Evolutionary conservation across 106 monocot species (phyloP).

Genomic region (Agapanthus africanus): DNA sequence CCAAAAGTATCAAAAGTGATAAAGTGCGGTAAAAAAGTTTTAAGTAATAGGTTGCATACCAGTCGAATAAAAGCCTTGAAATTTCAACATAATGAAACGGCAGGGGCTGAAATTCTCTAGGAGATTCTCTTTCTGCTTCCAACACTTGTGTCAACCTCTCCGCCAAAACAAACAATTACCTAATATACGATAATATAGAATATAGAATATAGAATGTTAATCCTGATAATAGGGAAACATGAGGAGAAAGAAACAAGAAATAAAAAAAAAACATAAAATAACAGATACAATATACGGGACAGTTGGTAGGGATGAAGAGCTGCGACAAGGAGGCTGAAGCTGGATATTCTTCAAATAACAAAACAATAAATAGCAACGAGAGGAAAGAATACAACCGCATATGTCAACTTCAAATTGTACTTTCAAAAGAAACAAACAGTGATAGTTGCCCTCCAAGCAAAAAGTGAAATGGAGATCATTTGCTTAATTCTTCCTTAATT

Average conservation of each 20-base stretch:
- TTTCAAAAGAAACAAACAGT: background rate
- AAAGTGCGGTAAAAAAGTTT: background rate
- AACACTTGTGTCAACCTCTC: slow-evolving; percentile 82
- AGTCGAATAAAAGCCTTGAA: slow-evolving; percentile 82
- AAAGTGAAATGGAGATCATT: background rate
- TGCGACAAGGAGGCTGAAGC: background rate
- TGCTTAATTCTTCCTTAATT: background rate
- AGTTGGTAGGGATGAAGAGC: no score
- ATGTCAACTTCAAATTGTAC: background rate
- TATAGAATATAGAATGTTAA: background rate
- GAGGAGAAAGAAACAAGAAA: background rate
- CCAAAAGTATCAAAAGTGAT: background rate
- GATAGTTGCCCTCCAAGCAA: background rate
- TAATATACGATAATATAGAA: background rate
- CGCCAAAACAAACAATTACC: slow-evolving; percentile 26
- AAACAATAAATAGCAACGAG: background rate
- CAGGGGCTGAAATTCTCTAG: slow-evolving; percentile 89
- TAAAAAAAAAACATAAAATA: background rate
- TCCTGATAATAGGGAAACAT: background rate
- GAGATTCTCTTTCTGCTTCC: slow-evolving; percentile 91
- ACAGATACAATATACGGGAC: no score
- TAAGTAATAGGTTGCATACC: slow-evolving; percentile 51
- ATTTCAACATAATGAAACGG: slow-evolving; percentile 98
- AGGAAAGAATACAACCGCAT: background rate
- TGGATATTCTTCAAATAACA: background rate